Base-by-base conservation (phyloP, 2,329 filamentous ascomycete species). In the Pseudogymnoascus pannorum region DNA sequence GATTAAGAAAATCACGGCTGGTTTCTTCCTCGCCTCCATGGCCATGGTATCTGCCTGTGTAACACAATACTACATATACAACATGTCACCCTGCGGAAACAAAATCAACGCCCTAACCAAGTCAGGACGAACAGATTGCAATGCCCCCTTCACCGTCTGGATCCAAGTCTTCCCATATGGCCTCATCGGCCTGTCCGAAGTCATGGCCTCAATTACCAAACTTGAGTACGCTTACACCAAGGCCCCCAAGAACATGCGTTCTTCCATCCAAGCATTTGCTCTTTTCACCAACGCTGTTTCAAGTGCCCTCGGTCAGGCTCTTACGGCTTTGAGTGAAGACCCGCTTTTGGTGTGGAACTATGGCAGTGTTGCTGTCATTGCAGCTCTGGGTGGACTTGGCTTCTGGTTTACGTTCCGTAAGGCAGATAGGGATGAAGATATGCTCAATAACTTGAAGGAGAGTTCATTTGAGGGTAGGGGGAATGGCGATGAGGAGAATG, bases 191-290 rank as follows among this genome's bases (percentile, higher is more conserved):
- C 77, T 84, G 63, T 81, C 80, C 2, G 82, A 84, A 69, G 84
- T 83, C 68, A 79, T 84, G 65, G 78, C 80, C 2, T 81, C 77
- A 9, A 78, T 85, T 62, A 85, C 82, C 3, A 85, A 85, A 1
- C 83, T 88, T 65, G 88, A 91, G 71, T 91, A 90, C 65, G 89
- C 89, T 33, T 92, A 86, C 76, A 87, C 86, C 72, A 90, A 91
- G 74, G 87, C 88, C 0, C 89, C 89, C 24, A 84, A 82, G 69
- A 91, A 91, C 77, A 92, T 92, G 89, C 86, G 87, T 66, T 88
- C 86, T 1, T 79, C 92, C n/a, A 87, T 92, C 68, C 80, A 82
- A 73, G 82, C 83, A 18, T 78, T 91, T 68, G 86, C 86, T 70
- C 79, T 91, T 38, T 86, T 88, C 76, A 90, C 84, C 80, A 86